Evolutionary conservation across 2,329 filamentous ascomycete species (phyloP).

Genomic region (Arachnopeziza araneosa): DNA sequence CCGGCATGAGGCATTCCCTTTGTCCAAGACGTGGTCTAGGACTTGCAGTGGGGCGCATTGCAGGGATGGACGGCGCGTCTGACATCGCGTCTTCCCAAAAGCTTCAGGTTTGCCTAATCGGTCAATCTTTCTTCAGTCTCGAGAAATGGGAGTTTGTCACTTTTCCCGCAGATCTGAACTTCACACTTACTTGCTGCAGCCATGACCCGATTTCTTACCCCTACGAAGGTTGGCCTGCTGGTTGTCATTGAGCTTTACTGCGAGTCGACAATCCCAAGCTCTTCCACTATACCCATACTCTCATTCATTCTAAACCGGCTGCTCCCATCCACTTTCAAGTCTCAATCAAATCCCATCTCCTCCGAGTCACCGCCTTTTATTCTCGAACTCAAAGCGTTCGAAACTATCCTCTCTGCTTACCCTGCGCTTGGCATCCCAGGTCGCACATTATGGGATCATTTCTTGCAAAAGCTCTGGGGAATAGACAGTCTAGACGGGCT

Average conservation of each 20-base stretch:
- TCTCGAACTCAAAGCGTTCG: constrained; percentile 52
- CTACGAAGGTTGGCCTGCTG: constrained; percentile 79
- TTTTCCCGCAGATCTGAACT: neutral
- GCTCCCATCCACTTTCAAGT: constrained; percentile 41
- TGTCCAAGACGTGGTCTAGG: no score
- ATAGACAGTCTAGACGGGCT: constrained; percentile 77
- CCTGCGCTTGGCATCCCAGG: constrained; percentile 59
- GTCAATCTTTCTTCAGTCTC: neutral
- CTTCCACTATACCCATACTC: constrained; percentile 68
- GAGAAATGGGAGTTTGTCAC: neutral
- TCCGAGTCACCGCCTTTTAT: constrained; percentile 35
- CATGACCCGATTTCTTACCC: constrained; percentile 52
- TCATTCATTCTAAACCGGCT: constrained; percentile 73
- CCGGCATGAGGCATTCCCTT: no score
- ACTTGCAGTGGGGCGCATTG: neutral
- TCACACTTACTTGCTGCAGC: neutral
- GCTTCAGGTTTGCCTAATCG: no score
- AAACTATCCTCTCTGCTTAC: constrained; percentile 49
- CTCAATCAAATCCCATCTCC: constrained; percentile 7
- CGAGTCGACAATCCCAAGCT: constrained; percentile 60
- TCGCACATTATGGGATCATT: constrained; percentile 79
- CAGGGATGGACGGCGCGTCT: neutral
- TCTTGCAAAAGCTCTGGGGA: constrained; percentile 76
- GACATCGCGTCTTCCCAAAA: neutral
- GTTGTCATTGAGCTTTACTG: constrained; percentile 78